Percentiles rank a stretch among this genome's conserved stretches.
These are phyloP conservation scores for Candida pseudoviswanathii DNA, from an alignment of 1,139 yeast species.

Conservation along the genomic window DNA sequence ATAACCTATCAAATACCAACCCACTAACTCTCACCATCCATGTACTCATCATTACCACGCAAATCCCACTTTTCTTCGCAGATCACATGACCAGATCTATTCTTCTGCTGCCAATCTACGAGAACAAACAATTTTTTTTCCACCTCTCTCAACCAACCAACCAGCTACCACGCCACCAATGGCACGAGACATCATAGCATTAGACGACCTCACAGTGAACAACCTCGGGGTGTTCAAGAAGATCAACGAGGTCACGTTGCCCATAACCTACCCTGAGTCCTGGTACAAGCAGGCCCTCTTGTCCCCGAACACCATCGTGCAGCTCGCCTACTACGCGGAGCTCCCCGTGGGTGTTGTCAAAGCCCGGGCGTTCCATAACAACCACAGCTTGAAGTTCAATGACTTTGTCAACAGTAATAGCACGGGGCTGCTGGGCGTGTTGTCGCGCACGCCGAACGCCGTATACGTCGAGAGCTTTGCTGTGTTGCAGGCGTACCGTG, in stretches of 20 bases:
- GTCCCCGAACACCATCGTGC: slow-evolving; percentile 31
- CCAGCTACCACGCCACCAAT: slow-evolving; percentile 11
- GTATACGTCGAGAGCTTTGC: slow-evolving; percentile 69
- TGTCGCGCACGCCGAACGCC: slow-evolving; percentile 45
- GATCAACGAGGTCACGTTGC: slow-evolving; percentile 47
- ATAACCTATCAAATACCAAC: too few relatives aligned
- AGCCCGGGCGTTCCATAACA: slow-evolving; percentile 45
- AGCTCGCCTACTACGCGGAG: slow-evolving; percentile 59
- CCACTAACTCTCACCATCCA: too few relatives aligned
- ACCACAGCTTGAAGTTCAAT: slow-evolving; percentile 28
- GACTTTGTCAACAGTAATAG: slow-evolving; percentile 21
- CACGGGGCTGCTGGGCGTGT: slow-evolving; percentile 24
- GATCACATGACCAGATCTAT: not conserved
- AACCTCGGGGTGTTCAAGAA: slow-evolving; percentile 55
- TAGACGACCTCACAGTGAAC: slow-evolving; percentile 58
- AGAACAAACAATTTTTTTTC: too few relatives aligned
- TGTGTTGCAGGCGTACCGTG: slow-evolving; percentile 62
- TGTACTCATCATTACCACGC: too few relatives aligned
- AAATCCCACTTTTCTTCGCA: not conserved
- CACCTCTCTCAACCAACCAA: not conserved
- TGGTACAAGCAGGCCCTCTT: slow-evolving; percentile 48
- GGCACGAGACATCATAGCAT: slow-evolving; percentile 43
- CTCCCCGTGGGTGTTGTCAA: slow-evolving; percentile 74
- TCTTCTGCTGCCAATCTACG: too few relatives aligned
- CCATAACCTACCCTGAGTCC: slow-evolving; percentile 42